These are phyloP conservation scores for Lathyrus oleraceus DNA, from an alignment of 306 rosid genomes.

Conservation along the genomic window DNA sequence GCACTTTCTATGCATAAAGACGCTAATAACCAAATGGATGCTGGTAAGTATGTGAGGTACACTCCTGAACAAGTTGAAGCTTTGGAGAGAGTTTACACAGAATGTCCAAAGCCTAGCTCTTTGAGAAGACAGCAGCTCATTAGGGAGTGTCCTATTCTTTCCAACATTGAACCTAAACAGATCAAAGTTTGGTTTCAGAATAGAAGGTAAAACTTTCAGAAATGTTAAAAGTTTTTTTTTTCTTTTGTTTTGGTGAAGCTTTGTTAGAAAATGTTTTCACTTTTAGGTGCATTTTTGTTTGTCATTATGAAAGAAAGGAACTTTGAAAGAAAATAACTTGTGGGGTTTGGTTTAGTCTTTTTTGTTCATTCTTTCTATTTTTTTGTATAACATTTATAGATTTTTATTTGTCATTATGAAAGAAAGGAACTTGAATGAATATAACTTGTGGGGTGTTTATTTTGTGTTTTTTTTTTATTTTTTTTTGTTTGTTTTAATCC, in stretches of 20 bases:
- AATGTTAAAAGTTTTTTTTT: neutral
- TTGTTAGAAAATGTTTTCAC: neutral
- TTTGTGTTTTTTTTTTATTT: neutral
- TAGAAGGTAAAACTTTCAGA: constrained; percentile 58
- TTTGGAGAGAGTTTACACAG: constrained; percentile 87
- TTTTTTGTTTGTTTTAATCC: neutral
- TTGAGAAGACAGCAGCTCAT: constrained; percentile 91
- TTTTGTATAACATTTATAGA: neutral
- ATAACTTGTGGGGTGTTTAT: neutral
- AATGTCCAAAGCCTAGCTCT: constrained; percentile 96
- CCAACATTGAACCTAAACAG: constrained; percentile 92
- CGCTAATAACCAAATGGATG: constrained; percentile 67
- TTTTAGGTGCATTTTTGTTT: neutral
- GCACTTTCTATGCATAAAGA: constrained; percentile 79
- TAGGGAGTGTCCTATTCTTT: constrained; percentile 89
- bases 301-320: neutral
- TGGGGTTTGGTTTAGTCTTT: neutral
- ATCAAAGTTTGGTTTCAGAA: constrained; percentile 99
- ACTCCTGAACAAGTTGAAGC: constrained; percentile 98
- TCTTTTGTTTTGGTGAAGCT: neutral
- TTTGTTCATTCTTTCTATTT: neutral
- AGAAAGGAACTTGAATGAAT: neutral
- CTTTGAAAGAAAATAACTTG: neutral
- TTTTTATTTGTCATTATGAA: neutral
- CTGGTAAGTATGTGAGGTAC: constrained; percentile 87